Conservation (phyloP, 2,329 filamentous ascomycete species). For the Phaeosphaeriaceae sp. region DNA sequence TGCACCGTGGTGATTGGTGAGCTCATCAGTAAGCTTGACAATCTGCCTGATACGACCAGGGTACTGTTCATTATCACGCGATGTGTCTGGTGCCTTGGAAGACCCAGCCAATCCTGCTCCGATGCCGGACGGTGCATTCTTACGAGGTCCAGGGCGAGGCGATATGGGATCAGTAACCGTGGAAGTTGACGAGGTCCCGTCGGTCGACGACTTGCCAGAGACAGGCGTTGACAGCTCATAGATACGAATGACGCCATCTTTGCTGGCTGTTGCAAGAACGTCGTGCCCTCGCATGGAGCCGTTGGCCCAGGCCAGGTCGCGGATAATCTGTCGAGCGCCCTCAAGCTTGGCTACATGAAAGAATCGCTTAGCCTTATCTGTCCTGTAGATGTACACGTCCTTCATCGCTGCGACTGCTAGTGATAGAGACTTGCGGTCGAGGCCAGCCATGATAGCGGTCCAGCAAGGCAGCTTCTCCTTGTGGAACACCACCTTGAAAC, state of each 20-base stretch:
- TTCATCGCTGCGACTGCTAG: conserved; percentile 89
- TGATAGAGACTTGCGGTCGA: conserved; percentile 78
- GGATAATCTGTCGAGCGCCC: conserved; percentile 77
- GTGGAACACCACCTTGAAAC: conserved; percentile 87
- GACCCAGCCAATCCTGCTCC: conserved; percentile 60
- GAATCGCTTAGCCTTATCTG: conserved; percentile 76
- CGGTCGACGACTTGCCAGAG: conserved; percentile 49
- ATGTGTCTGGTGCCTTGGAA: conserved; percentile 52
- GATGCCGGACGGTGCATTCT: conserved; percentile 58
- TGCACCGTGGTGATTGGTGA: conserved; percentile 72
- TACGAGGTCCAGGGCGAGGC: conserved; percentile 29
- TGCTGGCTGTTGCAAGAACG: conserved; percentile 87
- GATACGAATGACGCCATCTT: conserved; percentile 89
- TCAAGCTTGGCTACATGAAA: conserved; percentile 81
- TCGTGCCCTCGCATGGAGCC: conserved; percentile 91
- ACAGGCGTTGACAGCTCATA: conserved; percentile 74
- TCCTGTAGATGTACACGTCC: conserved; percentile 82
- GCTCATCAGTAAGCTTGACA: conserved; percentile 68
- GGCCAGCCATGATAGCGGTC: conserved; percentile 78
- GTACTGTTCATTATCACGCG: conserved; percentile 62
- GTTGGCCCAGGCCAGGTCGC: conserved; percentile 91
- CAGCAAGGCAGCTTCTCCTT: conserved; percentile 84
- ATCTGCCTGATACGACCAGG: conserved; percentile 72
- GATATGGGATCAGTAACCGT: conserved; percentile 30
- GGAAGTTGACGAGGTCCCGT: conserved; percentile 29